These are phyloP conservation scores for Lentinula sp. DNA, from an alignment of 768 basidiomycete species.

Conservation along the genomic window DNA sequence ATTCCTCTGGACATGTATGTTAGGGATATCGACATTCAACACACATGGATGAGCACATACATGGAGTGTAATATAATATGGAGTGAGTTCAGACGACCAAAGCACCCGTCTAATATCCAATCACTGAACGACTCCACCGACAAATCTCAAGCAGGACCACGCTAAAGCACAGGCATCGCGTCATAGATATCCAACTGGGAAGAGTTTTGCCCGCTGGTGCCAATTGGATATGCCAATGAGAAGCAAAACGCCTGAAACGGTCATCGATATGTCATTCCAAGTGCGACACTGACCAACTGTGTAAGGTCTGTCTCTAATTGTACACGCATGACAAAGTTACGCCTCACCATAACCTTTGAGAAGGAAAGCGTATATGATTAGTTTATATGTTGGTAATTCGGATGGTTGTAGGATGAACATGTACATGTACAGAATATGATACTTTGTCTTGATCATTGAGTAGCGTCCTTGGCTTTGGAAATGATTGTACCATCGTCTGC, in stretches of 20 bases:
- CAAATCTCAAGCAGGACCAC: no score
- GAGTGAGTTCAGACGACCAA: no score
- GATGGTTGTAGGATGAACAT: neutral
- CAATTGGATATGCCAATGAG: neutral
- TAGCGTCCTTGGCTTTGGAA: neutral
- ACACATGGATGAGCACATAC: no score
- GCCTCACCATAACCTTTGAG: neutral
- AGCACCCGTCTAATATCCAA: no score
- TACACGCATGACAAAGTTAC: neutral
- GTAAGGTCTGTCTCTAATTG: neutral
- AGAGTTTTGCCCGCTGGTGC: no score
- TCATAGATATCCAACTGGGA: no score
- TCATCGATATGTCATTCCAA: neutral
- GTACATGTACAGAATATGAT: neutral
- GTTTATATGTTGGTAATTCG: neutral
- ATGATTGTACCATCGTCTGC: slow-evolving; percentile 31
- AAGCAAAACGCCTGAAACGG: neutral
- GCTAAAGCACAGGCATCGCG: no score
- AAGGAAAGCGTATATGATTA: neutral
- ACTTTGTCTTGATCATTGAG: neutral
- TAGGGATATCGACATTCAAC: no score
- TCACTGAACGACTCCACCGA: no score
- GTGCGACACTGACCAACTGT: neutral
- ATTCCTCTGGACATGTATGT: no score
- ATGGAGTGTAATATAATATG: no score